Percentiles rank a stretch among this genome's conserved stretches.
Evolutionary conservation across 768 basidiomycete genomes (phyloP).

Genomic region (Cystofilobasidium ferigula): DNA sequence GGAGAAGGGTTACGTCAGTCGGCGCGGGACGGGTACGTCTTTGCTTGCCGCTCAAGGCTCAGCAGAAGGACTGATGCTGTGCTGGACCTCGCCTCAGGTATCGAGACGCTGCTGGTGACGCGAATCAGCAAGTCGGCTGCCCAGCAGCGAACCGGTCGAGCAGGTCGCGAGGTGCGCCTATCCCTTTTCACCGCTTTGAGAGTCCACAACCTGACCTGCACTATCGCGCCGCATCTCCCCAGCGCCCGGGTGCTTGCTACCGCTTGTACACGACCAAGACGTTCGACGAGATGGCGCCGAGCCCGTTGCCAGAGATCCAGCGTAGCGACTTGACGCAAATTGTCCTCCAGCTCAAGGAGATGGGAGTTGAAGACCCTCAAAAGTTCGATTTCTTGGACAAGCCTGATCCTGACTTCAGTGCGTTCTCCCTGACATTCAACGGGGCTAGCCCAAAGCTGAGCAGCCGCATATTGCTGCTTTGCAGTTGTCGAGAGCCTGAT

Average conservation of each 20-base stretch:
- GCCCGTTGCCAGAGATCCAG: conserved; percentile 79
- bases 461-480: background rate
- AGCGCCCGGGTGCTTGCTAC: conserved; percentile 79
- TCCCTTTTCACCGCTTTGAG: background rate
- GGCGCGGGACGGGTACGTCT: conserved; percentile 52
- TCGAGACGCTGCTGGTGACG: conserved; percentile 72
- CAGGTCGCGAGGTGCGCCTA: conserved; percentile 72
- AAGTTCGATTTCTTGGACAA: conserved; percentile 78
- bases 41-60: background rate
- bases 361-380: conserved; percentile 61
- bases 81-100: conserved; percentile 45
- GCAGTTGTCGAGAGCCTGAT: conserved; percentile 39
- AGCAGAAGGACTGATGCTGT: background rate
- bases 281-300: conserved; percentile 54
- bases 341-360: conserved; percentile 72
- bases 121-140: conserved; percentile 84
- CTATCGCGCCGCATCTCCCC: background rate
- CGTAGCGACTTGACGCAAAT: conserved; percentile 74
- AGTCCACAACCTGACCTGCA: background rate
- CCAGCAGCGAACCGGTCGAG: conserved; percentile 76
- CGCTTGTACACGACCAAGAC: conserved; percentile 78
- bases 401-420: conserved; percentile 64
- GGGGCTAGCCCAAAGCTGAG: background rate
- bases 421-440: conserved; percentile 33
- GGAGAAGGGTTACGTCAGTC: conserved; percentile 74